phyloP scores from a whole-genome alignment of 2,329 filamentous ascomycete species.

The Aspergillus intermedius region DNA sequence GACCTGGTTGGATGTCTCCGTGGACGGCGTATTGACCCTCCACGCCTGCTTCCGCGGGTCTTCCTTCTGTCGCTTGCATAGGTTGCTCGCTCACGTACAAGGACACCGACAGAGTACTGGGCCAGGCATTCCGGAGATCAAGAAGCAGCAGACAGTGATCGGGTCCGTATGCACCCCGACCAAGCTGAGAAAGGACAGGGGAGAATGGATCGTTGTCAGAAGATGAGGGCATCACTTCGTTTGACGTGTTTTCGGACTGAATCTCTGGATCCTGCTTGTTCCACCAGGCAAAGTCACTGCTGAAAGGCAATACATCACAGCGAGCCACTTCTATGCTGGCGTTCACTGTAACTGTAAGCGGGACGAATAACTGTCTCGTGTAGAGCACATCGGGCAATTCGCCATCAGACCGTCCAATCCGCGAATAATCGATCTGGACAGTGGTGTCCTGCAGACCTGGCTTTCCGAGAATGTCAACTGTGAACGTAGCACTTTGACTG shows the following conservation, averaged over 20 bases:
- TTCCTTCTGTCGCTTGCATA: conserved; percentile 3
- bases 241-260: conserved; percentile 2
- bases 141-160: conserved; percentile 73
- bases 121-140: conserved; percentile 87
- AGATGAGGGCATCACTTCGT: conserved; percentile 8
- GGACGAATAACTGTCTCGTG: conserved; percentile 73
- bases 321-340: conserved; percentile 77
- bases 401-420: conserved; percentile 63
- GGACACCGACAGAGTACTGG: conserved; percentile 64
- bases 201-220: conserved; percentile 39
- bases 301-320: conserved; percentile 71
- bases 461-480: conserved; percentile 79
- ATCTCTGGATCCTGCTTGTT: conserved; percentile 21
- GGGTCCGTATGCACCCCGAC: conserved; percentile 38
- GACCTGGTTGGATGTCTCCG: conserved; percentile 50
- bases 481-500: conserved; percentile 62
- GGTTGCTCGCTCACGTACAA: conserved; percentile 43
- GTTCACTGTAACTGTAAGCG: conserved; percentile 84
- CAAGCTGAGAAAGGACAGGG: conserved; percentile 38
- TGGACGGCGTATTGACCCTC: conserved; percentile 26
- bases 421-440: conserved; percentile 80
- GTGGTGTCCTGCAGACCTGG: conserved; percentile 72
- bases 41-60: conserved; percentile 13
- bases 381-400: conserved; percentile 69
- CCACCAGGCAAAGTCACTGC: conserved; percentile 61